Evolutionary conservation across 768 basidiomycete genomes (phyloP).

Genomic region (Vararia minispora): DNA sequence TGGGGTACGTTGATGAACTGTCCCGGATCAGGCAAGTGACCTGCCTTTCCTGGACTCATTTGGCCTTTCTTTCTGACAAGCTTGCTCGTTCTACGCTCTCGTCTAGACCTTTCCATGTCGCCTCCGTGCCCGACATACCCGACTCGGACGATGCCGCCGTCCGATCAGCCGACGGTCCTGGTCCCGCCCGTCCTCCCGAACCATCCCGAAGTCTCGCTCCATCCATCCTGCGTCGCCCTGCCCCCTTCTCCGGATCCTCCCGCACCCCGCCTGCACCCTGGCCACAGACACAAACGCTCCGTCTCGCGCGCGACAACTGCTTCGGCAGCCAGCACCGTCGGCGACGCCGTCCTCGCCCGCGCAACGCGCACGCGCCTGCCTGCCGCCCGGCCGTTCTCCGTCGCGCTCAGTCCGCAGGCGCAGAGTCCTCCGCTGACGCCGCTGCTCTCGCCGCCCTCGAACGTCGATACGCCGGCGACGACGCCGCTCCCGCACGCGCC

Average conservation of each 20-base stretch:
- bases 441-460: too few relatives aligned
- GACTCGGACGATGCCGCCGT: background rate
- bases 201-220: background rate
- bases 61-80: too few relatives aligned
- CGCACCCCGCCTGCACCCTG: background rate
- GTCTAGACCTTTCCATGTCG: slow-evolving; percentile 5
- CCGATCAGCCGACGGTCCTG: background rate
- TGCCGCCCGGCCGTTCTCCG: slow-evolving; percentile 3
- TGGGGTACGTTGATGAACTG: slow-evolving; percentile 5
- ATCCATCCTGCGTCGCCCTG: background rate
- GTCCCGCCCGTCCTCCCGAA: background rate
- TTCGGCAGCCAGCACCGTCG: background rate
- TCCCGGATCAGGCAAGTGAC: slow-evolving; percentile 7
- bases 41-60: slow-evolving; percentile 9
- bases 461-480: too few relatives aligned
- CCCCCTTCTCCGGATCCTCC: background rate
- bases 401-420: background rate
- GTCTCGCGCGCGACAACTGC: too few relatives aligned
- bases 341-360: background rate
- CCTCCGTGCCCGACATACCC: slow-evolving; percentile 4
- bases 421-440: too few relatives aligned
- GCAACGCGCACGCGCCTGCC: background rate
- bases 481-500: too few relatives aligned
- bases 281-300: background rate
- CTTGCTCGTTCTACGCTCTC: too few relatives aligned